Evolutionary conservation across 1,284 basidiomycete genomes (phyloP).

Genomic region (Lentinula novae-zelandiae): DNA sequence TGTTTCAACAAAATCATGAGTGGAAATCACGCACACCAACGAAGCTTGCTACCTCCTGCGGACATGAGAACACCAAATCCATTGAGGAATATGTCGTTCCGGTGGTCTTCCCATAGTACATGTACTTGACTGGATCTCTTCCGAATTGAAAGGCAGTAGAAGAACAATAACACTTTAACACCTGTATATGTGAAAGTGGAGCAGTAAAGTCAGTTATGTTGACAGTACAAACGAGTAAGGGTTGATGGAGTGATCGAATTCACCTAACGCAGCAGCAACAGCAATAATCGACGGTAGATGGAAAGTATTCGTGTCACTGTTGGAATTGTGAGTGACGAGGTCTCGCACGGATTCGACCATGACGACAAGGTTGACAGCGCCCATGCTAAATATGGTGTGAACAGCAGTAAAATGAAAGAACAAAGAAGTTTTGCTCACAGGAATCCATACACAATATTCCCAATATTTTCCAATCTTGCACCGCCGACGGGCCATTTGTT

Average conservation of each 20-base stretch:
- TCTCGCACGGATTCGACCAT: slow-evolving; percentile 80
- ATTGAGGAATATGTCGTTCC: slow-evolving; percentile 88
- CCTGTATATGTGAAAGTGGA: slow-evolving; percentile 34
- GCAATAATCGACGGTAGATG: slow-evolving; percentile 82
- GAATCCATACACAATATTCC: slow-evolving; percentile 85
- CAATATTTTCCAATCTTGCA: slow-evolving; percentile 84
- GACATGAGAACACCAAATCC: slow-evolving; percentile 85
- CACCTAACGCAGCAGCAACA: slow-evolving; percentile 80
- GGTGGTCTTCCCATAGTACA: slow-evolving; percentile 93
- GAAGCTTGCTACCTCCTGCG: slow-evolving; percentile 83
- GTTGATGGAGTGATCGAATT: slow-evolving; percentile 8
- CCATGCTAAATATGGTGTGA: slow-evolving; percentile 55
- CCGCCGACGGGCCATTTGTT: slow-evolving; percentile 94
- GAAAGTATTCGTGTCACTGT: slow-evolving; percentile 55
- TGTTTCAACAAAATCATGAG: background rate
- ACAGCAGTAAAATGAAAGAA: slow-evolving; percentile 1
- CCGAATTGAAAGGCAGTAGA: slow-evolving; percentile 83
- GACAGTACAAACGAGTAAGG: too few species aligned
- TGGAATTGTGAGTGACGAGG: slow-evolving; percentile 55
- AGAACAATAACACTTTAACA: slow-evolving; percentile 82
- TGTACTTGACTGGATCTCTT: slow-evolving; percentile 85
- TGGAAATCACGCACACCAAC: slow-evolving; percentile 65
- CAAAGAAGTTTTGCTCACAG: slow-evolving; percentile 42
- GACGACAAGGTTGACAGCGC: slow-evolving; percentile 80
- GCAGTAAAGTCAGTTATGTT: background rate